Base-by-base conservation (phyloP, 208 protist species). In the Ichthyophonus hoferi region DNA sequence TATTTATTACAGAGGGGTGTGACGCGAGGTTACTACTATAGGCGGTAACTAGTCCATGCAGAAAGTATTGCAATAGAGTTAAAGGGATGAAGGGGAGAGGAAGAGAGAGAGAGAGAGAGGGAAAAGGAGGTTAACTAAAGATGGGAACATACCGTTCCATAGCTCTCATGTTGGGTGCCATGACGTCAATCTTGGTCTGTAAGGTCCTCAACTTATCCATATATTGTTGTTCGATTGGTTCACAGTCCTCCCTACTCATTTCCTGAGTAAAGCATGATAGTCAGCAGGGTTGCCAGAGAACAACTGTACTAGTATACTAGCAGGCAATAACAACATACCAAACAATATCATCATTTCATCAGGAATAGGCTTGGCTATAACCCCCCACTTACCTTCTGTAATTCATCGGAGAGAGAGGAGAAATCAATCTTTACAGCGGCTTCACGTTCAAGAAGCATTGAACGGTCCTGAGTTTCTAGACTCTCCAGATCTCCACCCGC, bases 81-180 rank as follows among this genome's bases (percentile, higher is more conserved):
- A n/a, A n/a, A n/a, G n/a, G n/a, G n/a, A n/a, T n/a, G n/a, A n/a
- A n/a, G n/a, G n/a, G n/a, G n/a, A 93, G 88, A 83, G 93, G 89
- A 35, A n/a, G n/a, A n/a, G n/a, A n/a, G n/a, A n/a, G n/a, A n/a
- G n/a, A n/a, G n/a, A n/a, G n/a, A n/a, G n/a, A n/a, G n/a, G n/a
- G n/a, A n/a, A n/a, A n/a, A n/a, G n/a, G n/a, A n/a, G n/a, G n/a
- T n/a, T n/a, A 67, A 24, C 14, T 24, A 67, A 67, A 67, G 24
- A 67, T 24, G 50, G 24, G 50, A 67, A 67, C 50, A 67, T 67
- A 67, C 50, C 50, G 38, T 37, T 95, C 90, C 2, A 85, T 42
- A 0, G 94, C 94, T 39, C 94, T 93, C 77, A 94, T 83, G 88
- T 96, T 95, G 0, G 94, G 94, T 12, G 91, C 40, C 42, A 95